Evolutionary conservation across 1,139 yeast species (phyloP), one percentile per base, ranked within the genome.

Genomic region (Pichiaceae sp.): DNA sequence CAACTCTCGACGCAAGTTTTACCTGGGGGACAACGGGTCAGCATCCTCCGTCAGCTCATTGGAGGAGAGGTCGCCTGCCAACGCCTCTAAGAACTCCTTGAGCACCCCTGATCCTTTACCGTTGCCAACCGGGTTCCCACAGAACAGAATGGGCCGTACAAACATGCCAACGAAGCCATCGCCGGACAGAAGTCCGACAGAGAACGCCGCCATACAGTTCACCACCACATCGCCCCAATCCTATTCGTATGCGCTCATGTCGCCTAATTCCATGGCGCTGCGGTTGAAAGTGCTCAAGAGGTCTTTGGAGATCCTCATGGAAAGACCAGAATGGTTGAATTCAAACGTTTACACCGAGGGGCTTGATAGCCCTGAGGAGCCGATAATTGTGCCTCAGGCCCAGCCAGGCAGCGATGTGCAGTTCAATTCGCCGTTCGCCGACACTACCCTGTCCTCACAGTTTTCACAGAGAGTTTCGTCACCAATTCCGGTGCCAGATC

Each of bases 191-290:
- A 15, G 16, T 2, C 26, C 30, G n/a, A 23, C 21, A 15, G 36
- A 34, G 17, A 34, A 34, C 15, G 32, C 32, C 17, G 59, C 75
- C 23, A 50, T 72, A 25, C 69, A 66, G 47, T 82, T 81, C 52
- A 86, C 94, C 4, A 75, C 78, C 17, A 91, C 82, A 52, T 81
- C 93, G 9, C 73, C 93, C 2, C 91, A 83, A 53, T 82, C 95
- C 2, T 85, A 82, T 52, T 83, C 94, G 0, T 85, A 84, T 56
- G 87, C 93, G 4, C 85, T 82, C 42, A 63, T 83, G 39, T 79
- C 93, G 4, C 91, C 87, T 17, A 81, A 82, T 50, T 80, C 94
- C 2, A 59, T 85, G 40, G 85, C 93, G 0, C 72, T 84, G 38
- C 63, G 95, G 39, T 62, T 85, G 42, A 78, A 79, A 42, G 87